Conservation (phyloP, 306 rosid species). For the Purshia tridentata region DNA sequence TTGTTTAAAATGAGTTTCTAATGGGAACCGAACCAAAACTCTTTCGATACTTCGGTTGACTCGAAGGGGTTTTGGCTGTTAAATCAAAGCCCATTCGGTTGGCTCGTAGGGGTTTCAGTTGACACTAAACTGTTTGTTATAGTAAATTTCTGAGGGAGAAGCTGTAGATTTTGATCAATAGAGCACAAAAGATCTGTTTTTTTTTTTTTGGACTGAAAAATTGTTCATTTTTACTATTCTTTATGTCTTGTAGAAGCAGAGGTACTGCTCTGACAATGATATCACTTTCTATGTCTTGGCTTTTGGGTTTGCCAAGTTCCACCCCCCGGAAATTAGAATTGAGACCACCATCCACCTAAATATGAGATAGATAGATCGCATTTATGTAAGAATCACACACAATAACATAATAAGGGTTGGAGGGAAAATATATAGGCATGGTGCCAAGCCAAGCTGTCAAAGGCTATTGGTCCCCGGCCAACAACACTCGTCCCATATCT, state of each 20-base stretch:
- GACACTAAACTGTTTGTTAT: too few relatives aligned
- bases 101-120: too few relatives aligned
- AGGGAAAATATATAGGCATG: neutral
- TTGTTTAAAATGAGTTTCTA: too few relatives aligned
- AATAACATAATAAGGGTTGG: neutral
- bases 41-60: too few relatives aligned
- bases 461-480: slow-evolving; percentile 38
- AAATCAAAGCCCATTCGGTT: too few relatives aligned
- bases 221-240: too few relatives aligned
- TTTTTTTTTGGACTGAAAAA: too few relatives aligned
- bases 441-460: slow-evolving; percentile 24
- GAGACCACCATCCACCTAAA: neutral
- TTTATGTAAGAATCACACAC: neutral
- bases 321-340: neutral
- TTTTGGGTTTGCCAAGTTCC: neutral
- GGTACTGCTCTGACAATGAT: neutral
- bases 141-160: too few relatives aligned
- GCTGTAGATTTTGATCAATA: too few relatives aligned
- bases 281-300: neutral
- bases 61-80: too few relatives aligned
- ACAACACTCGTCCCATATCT: slow-evolving; percentile 16
- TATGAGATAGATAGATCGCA: neutral
- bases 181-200: too few relatives aligned
- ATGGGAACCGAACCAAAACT: too few relatives aligned
- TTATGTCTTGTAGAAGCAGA: neutral